These are phyloP conservation scores for Lyophyllum semitale DNA, from an alignment of 768 basidiomycete species.

Conservation along the genomic window DNA sequence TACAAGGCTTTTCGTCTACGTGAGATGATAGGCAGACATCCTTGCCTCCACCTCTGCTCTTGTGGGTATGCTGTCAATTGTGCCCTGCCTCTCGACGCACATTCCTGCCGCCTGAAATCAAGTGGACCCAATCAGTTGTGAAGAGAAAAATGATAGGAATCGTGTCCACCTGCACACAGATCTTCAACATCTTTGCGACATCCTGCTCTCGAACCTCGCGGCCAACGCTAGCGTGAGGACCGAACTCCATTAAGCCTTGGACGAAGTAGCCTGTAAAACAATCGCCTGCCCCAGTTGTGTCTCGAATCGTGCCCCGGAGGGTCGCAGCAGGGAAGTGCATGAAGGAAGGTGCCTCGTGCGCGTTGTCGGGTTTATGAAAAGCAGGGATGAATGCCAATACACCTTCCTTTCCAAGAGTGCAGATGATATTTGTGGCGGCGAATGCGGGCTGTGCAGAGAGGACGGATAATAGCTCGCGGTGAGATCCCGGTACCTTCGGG, in stretches of 20 bases:
- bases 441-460: conserved; percentile 26
- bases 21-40: conserved; percentile 11
- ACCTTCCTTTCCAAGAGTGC: conserved; percentile 56
- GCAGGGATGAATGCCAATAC: conserved; percentile 44
- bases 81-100: conserved; percentile 58
- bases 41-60: conserved; percentile 39
- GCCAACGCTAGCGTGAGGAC: conserved; percentile 21
- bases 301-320: conserved; percentile 39
- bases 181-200: conserved; percentile 34
- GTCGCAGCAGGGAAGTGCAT: conserved; percentile 49
- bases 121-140: not conserved
- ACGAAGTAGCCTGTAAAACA: conserved; percentile 67
- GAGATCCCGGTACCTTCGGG: conserved; percentile 8
- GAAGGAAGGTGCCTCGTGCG: conserved; percentile 20
- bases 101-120: conserved; percentile 56
- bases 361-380: conserved; percentile 20
- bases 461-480: conserved; percentile 14
- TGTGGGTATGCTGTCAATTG: conserved; percentile 58
- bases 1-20: not conserved
- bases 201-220: conserved; percentile 31
- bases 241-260: conserved; percentile 51
- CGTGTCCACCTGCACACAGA: conserved; percentile 40
- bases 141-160: not conserved
- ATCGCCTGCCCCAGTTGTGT: conserved; percentile 69
- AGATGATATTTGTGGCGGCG: conserved; percentile 49